These are phyloP conservation scores for Salvia hispanica DNA, from an alignment of 257 asterid genomes.

Conservation along the genomic window DNA sequence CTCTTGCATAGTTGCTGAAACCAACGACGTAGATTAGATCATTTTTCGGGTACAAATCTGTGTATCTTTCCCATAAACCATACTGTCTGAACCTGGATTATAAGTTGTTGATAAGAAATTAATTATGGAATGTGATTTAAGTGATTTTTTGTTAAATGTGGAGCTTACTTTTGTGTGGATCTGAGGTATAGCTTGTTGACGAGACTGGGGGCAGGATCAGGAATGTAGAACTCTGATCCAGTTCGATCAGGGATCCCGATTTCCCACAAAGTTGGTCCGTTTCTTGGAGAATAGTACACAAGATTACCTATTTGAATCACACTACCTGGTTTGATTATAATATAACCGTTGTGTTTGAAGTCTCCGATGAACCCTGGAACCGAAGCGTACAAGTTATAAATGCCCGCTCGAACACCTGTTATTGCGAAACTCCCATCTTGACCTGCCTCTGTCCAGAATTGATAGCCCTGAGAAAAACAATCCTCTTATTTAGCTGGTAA, in stretches of 20 bases:
- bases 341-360: conserved; percentile 34
- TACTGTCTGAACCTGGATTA: conserved; percentile 41
- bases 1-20: conserved; percentile 32
- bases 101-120: background rate
- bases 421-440: conserved; percentile 51
- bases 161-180: background rate
- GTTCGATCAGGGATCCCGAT: conserved; percentile 55
- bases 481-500: no score
- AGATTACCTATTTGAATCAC: conserved; percentile 30
- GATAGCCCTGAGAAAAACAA: conserved; percentile 51
- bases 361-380: conserved; percentile 71
- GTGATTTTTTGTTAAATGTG: background rate
- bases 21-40: conserved; percentile 44
- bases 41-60: conserved; percentile 39
- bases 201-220: conserved; percentile 39
- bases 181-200: conserved; percentile 27
- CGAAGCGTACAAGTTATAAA: conserved; percentile 63
- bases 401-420: conserved; percentile 38
- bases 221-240: conserved; percentile 47
- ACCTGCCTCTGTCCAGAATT: conserved; percentile 66
- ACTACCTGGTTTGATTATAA: conserved; percentile 38
- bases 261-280: conserved; percentile 55
- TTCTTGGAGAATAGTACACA: conserved; percentile 45
- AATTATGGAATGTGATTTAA: background rate
- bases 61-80: conserved; percentile 48